These are phyloP conservation scores for Nicotiana attenuata DNA, from an alignment of 257 asterid species.

Conservation along the genomic window DNA sequence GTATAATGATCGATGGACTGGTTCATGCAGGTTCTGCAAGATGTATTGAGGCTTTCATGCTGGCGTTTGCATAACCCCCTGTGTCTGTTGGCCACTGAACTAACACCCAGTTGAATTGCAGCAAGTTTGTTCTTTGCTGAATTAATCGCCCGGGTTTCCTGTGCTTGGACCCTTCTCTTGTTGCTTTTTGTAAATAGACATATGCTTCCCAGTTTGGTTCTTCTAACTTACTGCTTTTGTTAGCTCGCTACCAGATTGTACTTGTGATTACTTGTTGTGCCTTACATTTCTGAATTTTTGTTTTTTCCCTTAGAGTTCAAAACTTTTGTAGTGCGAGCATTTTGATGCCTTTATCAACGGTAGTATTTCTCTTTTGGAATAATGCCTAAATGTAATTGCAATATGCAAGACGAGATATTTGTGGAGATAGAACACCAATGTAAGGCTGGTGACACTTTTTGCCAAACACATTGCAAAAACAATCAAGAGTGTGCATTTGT, in stretches of 20 bases:
- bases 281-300: neutral
- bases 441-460: neutral
- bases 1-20: neutral
- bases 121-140: neutral
- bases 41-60: neutral
- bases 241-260: neutral
- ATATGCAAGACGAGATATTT: no score
- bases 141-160: neutral
- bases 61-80: slow-evolving; percentile 9
- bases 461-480: neutral
- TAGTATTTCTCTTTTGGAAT: neutral
- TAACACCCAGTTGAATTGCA: slow-evolving; percentile 1
- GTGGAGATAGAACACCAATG: neutral
- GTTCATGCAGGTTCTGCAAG: slow-evolving; percentile 2
- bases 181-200: neutral
- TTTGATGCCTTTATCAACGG: no score
- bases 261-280: neutral
- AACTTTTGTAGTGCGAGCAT: no score
- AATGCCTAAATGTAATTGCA: neutral
- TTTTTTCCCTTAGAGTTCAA: neutral
- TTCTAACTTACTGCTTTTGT: neutral
- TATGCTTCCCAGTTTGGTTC: neutral
- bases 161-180: neutral
- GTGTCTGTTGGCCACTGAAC: neutral
- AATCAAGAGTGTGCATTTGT: neutral